A percentile compares a stretch with the other conserved stretches of the same genome.
Evolutionary conservation across 1,139 yeast genomes (phyloP).

Genomic region (Pichia sp.): DNA sequence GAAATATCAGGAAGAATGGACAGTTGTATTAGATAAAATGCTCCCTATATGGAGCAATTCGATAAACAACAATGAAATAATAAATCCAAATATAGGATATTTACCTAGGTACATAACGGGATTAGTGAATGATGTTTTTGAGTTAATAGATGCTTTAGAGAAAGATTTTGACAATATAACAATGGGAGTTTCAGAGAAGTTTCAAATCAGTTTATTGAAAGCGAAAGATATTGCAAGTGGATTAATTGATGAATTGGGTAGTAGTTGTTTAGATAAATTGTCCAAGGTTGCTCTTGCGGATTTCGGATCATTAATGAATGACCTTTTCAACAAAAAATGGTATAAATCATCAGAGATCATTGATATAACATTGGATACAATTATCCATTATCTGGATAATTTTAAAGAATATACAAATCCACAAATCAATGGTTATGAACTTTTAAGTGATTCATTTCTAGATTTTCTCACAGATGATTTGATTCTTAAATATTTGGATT

Average conservation of each 20-base stretch:
- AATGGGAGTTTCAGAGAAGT: conserved; percentile 15
- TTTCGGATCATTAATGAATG: conserved; percentile 26
- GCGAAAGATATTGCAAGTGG: conserved; percentile 11
- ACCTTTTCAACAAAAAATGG: conserved; percentile 21
- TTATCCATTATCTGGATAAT: conserved; percentile 21
- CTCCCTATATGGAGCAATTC: conserved; percentile 3
- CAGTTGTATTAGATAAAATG: conserved; percentile 13
- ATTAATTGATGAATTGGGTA: conserved; percentile 19
- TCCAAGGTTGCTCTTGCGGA: conserved; percentile 35
- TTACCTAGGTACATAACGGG: conserved; percentile 23
- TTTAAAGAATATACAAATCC: conserved; percentile 23
- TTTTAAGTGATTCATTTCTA: conserved; percentile 21
- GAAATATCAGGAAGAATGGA: conserved; percentile 18
- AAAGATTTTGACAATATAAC: conserved; percentile 15
- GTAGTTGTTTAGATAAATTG: conserved; percentile 19
- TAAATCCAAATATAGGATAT: conserved; percentile 17
- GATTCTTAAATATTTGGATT: conserved; percentile 39
- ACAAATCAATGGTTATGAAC: conserved; percentile 17
- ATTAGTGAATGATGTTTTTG: conserved; percentile 23
- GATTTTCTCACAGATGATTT: conserved; percentile 36
- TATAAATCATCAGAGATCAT: conserved; percentile 32
- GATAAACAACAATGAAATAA: conserved; percentile 4
- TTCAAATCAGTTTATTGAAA: conserved; percentile 16
- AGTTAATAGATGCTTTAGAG: conserved; percentile 23
- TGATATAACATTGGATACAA: conserved; percentile 38